phyloP scores from a whole-genome alignment of 495 filamentous ascomycete species.

The Hypoxylon rickii region DNA sequence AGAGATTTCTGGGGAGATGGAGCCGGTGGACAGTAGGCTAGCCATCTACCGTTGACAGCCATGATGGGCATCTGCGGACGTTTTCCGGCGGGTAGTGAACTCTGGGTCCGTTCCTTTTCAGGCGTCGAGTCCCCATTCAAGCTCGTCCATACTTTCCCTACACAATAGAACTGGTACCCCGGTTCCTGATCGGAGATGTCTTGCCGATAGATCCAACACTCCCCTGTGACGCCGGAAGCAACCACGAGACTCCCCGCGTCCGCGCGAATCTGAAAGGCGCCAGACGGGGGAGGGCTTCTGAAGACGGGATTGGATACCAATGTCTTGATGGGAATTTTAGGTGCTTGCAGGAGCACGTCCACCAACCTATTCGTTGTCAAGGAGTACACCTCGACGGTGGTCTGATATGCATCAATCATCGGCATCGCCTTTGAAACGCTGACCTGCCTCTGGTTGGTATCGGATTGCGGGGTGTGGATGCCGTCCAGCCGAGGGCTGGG shows the following conservation, averaged over 20 bases:
- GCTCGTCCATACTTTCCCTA: conserved; percentile 87
- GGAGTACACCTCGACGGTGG: conserved; percentile 84
- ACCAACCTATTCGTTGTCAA: conserved; percentile 69
- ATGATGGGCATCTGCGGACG: conserved; percentile 66
- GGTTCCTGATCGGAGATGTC: conserved; percentile 35
- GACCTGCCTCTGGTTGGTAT: conserved; percentile 31
- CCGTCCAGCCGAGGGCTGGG: conserved; percentile 46
- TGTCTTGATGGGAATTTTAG: conserved; percentile 50
- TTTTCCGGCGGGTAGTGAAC: conserved; percentile 42
- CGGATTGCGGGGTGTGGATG: conserved; percentile 38
- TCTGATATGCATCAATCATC: conserved; percentile 68
- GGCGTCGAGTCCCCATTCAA: conserved; percentile 62
- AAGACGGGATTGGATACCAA: conserved; percentile 60
- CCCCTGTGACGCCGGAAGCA: conserved; percentile 79
- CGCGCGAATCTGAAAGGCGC: conserved; percentile 70
- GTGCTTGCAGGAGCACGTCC: conserved; percentile 66
- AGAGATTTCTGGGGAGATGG: conserved; percentile 71
- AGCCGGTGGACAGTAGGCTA: conserved; percentile 80
- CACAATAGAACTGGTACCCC: conserved; percentile 59
- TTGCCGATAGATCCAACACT: conserved; percentile 76
- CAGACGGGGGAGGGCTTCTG: conserved; percentile 64
- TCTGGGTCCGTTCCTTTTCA: conserved; percentile 49
- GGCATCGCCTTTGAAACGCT: conserved; percentile 32
- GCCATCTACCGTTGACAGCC: conserved; percentile 77
- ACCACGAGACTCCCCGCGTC: conserved; percentile 70